Evolutionary conservation across 345 rosid species (phyloP), one percentile per base, ranked within the genome.

Genomic region (Cardamine resedifolia): DNA sequence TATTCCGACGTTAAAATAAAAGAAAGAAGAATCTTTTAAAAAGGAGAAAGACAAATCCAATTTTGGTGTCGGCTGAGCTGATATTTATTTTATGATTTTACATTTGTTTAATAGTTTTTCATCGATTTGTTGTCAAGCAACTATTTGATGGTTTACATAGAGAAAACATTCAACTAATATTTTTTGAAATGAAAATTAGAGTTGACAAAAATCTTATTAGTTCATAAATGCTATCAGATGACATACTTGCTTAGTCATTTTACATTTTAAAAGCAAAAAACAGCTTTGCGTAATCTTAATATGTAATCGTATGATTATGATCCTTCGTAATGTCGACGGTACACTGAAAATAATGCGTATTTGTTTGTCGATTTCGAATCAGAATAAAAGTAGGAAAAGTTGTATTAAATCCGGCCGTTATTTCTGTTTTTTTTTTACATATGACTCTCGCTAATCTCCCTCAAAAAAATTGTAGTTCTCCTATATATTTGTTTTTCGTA

Each of bases 181-280:
- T 19, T 19, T 38, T 41, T 11, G 1, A 3, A 51, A 51, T 52
- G 12, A 62, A 14, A 12, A 26, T 60, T 10, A 27, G 63, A 72
- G 56, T 64, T 72, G 76, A 53, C 76, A 6, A 30, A 31, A 27
- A 27, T 27, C n/a, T 18, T 60, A 50, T 9, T 26, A 38, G 27
- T 20, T 41, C 27, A 62, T 62, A 38, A 38, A 52, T 53, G 64
- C 24, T 44, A 44, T 30, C 20, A 64, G 12, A 51, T 72, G 77
- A 72, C 70, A 24, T 72, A 72, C 48, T 72, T 64, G 77, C 77
- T 64, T 64, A 64, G 69, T 11, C 58, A 38, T 45, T 52, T 52
- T 41, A 10, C 27, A 41, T 24, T 41, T 11, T 38, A 12, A 44
- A 43, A 62, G 24, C 4, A 50, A 34, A 31, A 62, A 62, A 6